A percentile compares a stretch with the other conserved stretches of the same genome.
phyloP scores from a whole-genome alignment of 345 rosid species.

The Hibiscus syriacus region DNA sequence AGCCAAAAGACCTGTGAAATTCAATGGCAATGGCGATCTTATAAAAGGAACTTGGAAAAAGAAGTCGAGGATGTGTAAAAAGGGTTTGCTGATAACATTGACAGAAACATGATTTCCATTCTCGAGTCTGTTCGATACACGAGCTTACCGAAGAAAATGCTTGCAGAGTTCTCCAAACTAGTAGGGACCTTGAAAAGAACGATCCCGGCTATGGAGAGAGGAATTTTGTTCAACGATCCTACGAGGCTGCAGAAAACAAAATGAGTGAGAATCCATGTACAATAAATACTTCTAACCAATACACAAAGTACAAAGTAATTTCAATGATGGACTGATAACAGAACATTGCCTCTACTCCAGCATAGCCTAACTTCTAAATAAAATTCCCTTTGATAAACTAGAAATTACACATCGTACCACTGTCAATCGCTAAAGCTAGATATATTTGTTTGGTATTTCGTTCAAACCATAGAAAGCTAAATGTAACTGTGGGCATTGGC shows the following conservation, averaged over 20 bases:
- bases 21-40: conserved; percentile 1
- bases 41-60: neutral
- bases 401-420: neutral
- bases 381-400: neutral
- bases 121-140: neutral
- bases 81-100: neutral
- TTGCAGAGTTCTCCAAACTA: conserved; percentile 82
- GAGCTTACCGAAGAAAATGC: conserved; percentile 79
- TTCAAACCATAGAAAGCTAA: neutral
- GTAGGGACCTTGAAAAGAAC: conserved; percentile 87
- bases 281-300: neutral
- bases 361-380: neutral
- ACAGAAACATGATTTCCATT: neutral
- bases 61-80: neutral
- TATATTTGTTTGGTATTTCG: neutral
- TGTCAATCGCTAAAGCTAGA: neutral
- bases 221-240: conserved; percentile 94
- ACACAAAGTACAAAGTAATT: neutral
- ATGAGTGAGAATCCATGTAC: neutral
- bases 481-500: neutral
- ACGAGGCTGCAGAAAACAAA: conserved; percentile 63
- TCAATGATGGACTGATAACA: neutral
- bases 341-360: neutral
- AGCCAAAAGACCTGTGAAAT: conserved; percentile 66
- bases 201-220: conserved; percentile 78